Percentiles rank a stretch among this genome's conserved stretches.
Conservation (phyloP, 2,329 filamentous ascomycete species). For the Trichoderma arundinaceum region DNA sequence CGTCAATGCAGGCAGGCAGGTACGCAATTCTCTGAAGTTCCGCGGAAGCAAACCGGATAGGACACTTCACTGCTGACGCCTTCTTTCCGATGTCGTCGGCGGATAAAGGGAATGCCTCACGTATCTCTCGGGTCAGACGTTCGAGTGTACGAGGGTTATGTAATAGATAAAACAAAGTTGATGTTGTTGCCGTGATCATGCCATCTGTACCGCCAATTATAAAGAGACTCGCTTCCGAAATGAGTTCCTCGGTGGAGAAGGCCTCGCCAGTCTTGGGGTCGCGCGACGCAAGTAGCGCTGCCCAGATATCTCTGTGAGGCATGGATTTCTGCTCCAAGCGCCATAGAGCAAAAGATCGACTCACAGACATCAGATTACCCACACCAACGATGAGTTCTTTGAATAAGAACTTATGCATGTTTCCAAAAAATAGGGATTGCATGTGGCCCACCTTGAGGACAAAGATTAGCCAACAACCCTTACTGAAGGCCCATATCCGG, state of each 20-base stretch:
- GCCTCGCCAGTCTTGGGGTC: conserved; percentile 32
- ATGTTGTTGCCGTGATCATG: conserved; percentile 30
- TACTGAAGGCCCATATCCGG: not conserved
- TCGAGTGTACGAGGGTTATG: conserved; percentile 30
- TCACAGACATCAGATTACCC: conserved; percentile 23
- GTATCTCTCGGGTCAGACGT: conserved; percentile 30
- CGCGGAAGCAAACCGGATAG: conserved; percentile 30
- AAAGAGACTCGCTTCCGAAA: conserved; percentile 32
- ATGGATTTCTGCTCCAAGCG: conserved; percentile 27
- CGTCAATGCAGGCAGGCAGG: conserved; percentile 33
- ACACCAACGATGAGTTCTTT: conserved; percentile 31
- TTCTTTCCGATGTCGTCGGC: conserved; percentile 13
- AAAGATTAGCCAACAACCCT: not conserved
- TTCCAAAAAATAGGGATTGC: conserved; percentile 32
- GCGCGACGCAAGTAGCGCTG: conserved; percentile 31
- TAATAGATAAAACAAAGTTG: conserved; percentile 31
- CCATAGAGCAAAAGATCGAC: conserved; percentile 27
- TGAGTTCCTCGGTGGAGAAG: conserved; percentile 32
- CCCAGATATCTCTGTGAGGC: conserved; percentile 31
- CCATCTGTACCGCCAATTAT: conserved; percentile 32
- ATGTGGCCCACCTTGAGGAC: conserved; percentile 29
- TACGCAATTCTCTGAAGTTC: conserved; percentile 30
- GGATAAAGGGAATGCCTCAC: conserved; percentile 27
- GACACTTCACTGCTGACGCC: conserved; percentile 18
- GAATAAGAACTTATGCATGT: conserved; percentile 32